A percentile compares a stretch with the other conserved stretches of the same genome.
Evolutionary conservation across 2,329 filamentous ascomycete species (phyloP).

Genomic region (Beauveria scarabaeidicola): DNA sequence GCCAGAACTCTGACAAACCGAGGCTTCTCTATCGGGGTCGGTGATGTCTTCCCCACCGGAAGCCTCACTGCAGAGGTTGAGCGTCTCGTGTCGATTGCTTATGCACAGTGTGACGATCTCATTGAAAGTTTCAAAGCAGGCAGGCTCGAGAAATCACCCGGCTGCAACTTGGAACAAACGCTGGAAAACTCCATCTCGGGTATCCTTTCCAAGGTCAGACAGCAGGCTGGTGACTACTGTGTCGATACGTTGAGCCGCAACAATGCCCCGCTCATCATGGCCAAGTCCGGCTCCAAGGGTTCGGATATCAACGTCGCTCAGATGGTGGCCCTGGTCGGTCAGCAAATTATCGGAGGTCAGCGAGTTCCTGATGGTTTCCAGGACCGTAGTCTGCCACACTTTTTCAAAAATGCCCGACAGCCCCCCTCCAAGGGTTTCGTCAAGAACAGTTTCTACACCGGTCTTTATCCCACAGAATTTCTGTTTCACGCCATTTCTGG

Average conservation of each 20-base stretch:
- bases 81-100: constrained; percentile 66
- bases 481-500: constrained; percentile 98
- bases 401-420: constrained; percentile 83
- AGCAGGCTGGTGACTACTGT: constrained; percentile 84
- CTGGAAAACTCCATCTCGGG: constrained; percentile 86
- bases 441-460: constrained; percentile 92
- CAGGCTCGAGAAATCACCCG: constrained; percentile 75
- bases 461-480: constrained; percentile 83
- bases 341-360: constrained; percentile 91
- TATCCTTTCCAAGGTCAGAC: constrained; percentile 84
- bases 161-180: constrained; percentile 85
- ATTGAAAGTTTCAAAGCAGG: constrained; percentile 74
- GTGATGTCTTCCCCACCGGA: constrained; percentile 80
- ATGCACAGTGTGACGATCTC: constrained; percentile 71
- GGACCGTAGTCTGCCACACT: constrained; percentile 88
- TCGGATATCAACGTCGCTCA: constrained; percentile 97
- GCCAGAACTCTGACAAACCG: constrained; percentile 81
- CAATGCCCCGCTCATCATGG: constrained; percentile 94
- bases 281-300: constrained; percentile 92
- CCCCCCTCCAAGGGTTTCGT: constrained; percentile 97
- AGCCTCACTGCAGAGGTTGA: constrained; percentile 65
- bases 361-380: constrained; percentile 96
- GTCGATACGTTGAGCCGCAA: constrained; percentile 81
- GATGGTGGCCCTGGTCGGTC: constrained; percentile 95
- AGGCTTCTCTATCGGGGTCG: constrained; percentile 93